Evolutionary conservation across 306 rosid species (phyloP).

Genomic region (Potentilla sterilis): DNA sequence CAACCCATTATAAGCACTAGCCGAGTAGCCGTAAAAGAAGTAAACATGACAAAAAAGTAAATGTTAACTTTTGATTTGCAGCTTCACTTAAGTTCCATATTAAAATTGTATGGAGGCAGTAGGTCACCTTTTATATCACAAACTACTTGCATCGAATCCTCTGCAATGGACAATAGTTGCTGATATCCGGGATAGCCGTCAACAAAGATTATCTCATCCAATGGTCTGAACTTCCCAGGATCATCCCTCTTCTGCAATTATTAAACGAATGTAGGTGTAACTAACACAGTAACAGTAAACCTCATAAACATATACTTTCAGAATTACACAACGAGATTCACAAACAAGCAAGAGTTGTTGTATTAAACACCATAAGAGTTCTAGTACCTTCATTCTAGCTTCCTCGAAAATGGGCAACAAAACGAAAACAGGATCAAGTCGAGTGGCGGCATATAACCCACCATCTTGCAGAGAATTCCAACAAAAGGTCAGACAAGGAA

Average conservation of each 20-base stretch:
- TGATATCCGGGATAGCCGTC: slow-evolving; percentile 85
- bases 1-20: not conserved
- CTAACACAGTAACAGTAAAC: not conserved
- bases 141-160: slow-evolving; percentile 78
- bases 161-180: slow-evolving; percentile 56
- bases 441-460: slow-evolving; percentile 69
- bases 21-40: not conserved
- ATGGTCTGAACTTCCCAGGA: slow-evolving; percentile 81
- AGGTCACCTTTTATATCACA: slow-evolving; percentile 73
- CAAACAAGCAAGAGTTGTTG: not conserved
- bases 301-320: not conserved
- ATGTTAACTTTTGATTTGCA: not conserved
- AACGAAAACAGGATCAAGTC: slow-evolving; percentile 85
- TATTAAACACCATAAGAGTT: not conserved
- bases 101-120: not conserved
- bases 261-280: slow-evolving; percentile 18
- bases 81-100: slow-evolving; percentile 11
- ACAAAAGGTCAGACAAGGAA: not conserved
- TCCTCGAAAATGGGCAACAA: slow-evolving; percentile 77
- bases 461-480: slow-evolving; percentile 52
- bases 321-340: slow-evolving; percentile 21
- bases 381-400: slow-evolving; percentile 88
- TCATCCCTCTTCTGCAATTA: slow-evolving; percentile 74
- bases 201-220: slow-evolving; percentile 77
- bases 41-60: not conserved